A percentile compares a stretch with the other conserved stretches of the same genome.
Conservation (phyloP, 1,284 basidiomycete genomes). For the Papiliotrema fonsecae region DNA sequence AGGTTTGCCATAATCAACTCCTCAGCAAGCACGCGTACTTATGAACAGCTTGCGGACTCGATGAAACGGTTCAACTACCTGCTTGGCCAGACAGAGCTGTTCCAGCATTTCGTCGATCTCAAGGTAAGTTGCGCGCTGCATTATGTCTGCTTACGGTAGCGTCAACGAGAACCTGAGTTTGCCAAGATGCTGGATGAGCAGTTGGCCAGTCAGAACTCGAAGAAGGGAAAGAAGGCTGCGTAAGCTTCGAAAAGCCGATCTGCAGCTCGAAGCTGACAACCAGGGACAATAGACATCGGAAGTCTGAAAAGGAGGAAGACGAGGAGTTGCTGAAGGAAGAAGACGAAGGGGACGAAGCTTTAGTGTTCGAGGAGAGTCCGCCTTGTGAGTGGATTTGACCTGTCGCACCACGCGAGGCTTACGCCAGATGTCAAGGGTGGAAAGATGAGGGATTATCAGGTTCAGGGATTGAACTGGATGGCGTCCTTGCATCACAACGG, state of each 20-base stretch:
- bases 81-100: constrained; percentile 89
- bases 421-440: constrained; percentile 73
- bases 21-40: not conserved
- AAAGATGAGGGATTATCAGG: constrained; percentile 86
- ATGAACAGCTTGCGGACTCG: constrained; percentile 74
- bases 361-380: constrained; percentile 87
- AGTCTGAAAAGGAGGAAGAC: constrained; percentile 97
- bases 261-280: constrained; percentile 8
- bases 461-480: constrained; percentile 98
- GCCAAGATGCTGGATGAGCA: constrained; percentile 75
- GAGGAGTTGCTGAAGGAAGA: constrained; percentile 88
- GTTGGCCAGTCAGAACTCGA: constrained; percentile 61
- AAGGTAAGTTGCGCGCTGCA: constrained; percentile 57
- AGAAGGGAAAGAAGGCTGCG: constrained; percentile 63
- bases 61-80: constrained; percentile 93
- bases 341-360: constrained; percentile 74
- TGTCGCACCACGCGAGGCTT: not conserved
- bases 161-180: constrained; percentile 89
- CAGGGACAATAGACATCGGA: constrained; percentile 76
- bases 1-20: constrained; percentile 26
- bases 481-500: constrained; percentile 87
- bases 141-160: constrained; percentile 49
- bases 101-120: constrained; percentile 93
- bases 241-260: constrained; percentile 48
- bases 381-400: constrained; percentile 59